Percentiles rank a stretch among this genome's conserved stretches.
Evolutionary conservation across 2,329 filamentous ascomycete species (phyloP).

Genomic region (Trichoderma sp.): DNA sequence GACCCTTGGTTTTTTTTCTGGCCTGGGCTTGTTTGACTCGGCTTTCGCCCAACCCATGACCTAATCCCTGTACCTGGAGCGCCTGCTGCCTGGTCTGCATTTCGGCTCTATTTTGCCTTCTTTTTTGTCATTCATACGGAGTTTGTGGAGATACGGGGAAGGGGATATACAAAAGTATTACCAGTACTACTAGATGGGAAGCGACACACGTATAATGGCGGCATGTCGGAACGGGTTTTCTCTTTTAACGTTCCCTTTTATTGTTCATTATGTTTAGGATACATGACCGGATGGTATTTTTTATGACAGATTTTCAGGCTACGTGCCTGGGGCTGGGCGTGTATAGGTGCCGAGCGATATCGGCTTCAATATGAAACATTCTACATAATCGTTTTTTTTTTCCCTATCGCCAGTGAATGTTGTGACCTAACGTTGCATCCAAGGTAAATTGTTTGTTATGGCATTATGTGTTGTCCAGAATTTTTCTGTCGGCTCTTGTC

Average conservation of each 20-base stretch:
- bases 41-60: background rate
- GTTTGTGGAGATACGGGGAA: conserved; percentile 19
- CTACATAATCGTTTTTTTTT: background rate
- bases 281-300: background rate
- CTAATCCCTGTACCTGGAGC: background rate
- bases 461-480: background rate
- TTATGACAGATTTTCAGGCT: background rate
- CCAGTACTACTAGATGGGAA: conserved; percentile 1
- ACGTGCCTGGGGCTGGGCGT: background rate
- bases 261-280: conserved; percentile 2
- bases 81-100: background rate
- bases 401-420: background rate
- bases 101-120: background rate
- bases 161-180: background rate
- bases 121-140: conserved; percentile 19
- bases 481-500: no score
- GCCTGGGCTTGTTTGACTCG: background rate
- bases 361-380: conserved; percentile 10
- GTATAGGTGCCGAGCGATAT: conserved; percentile 8
- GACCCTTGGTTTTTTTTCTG: background rate
- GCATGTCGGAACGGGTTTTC: conserved; percentile 10
- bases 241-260: background rate
- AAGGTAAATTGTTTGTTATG: background rate
- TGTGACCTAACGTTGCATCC: background rate
- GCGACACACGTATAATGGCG: conserved; percentile 14